phyloP scores from a whole-genome alignment of 108 stramenopile genomes.

The Mediolabrus comicus region DNA sequence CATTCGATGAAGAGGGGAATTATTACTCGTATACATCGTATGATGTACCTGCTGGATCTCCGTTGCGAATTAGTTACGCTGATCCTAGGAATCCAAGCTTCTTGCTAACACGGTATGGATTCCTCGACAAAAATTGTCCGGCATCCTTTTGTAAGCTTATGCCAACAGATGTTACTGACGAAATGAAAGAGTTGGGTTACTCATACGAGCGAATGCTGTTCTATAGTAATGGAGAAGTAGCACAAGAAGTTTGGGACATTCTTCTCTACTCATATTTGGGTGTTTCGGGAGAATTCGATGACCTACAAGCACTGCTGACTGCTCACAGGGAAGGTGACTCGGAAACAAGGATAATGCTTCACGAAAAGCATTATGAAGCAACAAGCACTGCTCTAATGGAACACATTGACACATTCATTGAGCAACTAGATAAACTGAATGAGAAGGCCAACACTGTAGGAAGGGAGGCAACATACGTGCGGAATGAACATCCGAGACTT shows the following conservation, averaged over 20 bases:
- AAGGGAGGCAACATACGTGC: not conserved
- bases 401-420: slow-evolving; percentile 50
- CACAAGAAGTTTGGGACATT: slow-evolving; percentile 44
- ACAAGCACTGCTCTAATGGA: slow-evolving; percentile 43
- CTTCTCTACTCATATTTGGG: slow-evolving; percentile 20
- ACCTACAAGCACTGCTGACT: slow-evolving; percentile 46
- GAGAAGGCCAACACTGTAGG: slow-evolving; percentile 16
- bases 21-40: slow-evolving; percentile 30
- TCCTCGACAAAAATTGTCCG: slow-evolving; percentile 54
- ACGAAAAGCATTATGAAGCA: slow-evolving; percentile 48
- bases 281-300: slow-evolving; percentile 8
- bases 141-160: slow-evolving; percentile 56
- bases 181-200: slow-evolving; percentile 39
- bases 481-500: slow-evolving; percentile 32
- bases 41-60: slow-evolving; percentile 54
- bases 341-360: slow-evolving; percentile 29
- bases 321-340: slow-evolving; percentile 47
- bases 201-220: slow-evolving; percentile 41
- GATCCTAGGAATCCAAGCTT: slow-evolving; percentile 50
- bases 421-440: slow-evolving; percentile 38
- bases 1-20: slow-evolving; percentile 42
- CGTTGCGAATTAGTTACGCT: slow-evolving; percentile 50
- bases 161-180: slow-evolving; percentile 31
- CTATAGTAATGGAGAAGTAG: slow-evolving; percentile 39
- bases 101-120: slow-evolving; percentile 62